phyloP scores from a whole-genome alignment of 768 basidiomycete genomes.

The Dioszegia aurantiaca region DNA sequence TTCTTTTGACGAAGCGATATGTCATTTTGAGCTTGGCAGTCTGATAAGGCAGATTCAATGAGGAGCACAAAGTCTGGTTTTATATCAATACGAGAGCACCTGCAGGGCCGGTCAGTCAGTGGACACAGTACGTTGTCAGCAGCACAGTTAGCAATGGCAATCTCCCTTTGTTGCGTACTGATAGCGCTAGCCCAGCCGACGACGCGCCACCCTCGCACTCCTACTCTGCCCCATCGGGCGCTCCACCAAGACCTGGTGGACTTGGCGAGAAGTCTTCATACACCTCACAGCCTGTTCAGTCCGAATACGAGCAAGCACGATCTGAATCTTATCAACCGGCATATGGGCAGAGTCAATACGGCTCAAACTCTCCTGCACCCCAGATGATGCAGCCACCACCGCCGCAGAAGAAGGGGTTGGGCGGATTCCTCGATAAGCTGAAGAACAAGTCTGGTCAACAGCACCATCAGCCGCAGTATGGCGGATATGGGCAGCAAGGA shows the following conservation, averaged over 20 bases:
- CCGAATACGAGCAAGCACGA: conserved; percentile 10
- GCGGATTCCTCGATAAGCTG: conserved; percentile 43
- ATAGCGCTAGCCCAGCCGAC: conserved; percentile 35
- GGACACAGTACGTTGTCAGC: conserved; percentile 43
- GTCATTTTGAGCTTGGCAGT: neutral
- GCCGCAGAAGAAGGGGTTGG: conserved; percentile 29
- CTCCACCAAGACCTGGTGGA: conserved; percentile 2
- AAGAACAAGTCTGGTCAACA: conserved; percentile 13
- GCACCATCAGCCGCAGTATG: conserved; percentile 12
- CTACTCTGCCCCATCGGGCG: conserved; percentile 8
- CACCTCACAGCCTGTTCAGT: conserved; percentile 1
- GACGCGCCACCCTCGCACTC: conserved; percentile 21
- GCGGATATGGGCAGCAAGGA: conserved; percentile 12
- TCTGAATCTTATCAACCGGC: conserved; percentile 13
- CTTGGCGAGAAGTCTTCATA: conserved; percentile 10
- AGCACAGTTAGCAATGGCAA: no score
- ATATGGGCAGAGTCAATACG: conserved; percentile 12
- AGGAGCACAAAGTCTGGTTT: conserved; percentile 44
- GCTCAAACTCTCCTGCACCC: neutral
- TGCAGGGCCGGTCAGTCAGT: conserved; percentile 37
- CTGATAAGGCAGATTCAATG: conserved; percentile 2
- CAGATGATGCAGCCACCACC: conserved; percentile 20
- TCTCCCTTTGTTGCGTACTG: neutral
- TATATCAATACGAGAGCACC: conserved; percentile 45
- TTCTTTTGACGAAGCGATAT: neutral